Evolutionary conservation across 2,329 filamentous ascomycete species (phyloP).

Genomic region (Alternaria novae-zelandiae): DNA sequence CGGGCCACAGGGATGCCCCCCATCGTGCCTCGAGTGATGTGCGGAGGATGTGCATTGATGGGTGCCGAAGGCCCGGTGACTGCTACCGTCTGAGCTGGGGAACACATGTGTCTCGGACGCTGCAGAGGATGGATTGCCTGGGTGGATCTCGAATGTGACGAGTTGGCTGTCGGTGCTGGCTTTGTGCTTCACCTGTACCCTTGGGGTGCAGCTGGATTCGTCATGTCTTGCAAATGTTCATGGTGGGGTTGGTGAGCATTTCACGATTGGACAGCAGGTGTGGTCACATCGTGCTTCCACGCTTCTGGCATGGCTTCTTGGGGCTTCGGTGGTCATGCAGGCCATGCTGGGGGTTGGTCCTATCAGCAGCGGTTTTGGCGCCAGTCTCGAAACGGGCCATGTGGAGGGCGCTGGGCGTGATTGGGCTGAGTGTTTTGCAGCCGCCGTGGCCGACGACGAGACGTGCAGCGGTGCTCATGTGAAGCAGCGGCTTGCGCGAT

Average conservation of each 20-base stretch:
- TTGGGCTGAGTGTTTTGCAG: constrained; percentile 42
- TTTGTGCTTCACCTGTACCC: background rate
- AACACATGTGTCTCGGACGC: constrained; percentile 8
- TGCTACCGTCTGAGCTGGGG: background rate
- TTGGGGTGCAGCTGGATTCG: constrained; percentile 18
- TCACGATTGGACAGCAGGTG: constrained; percentile 25
- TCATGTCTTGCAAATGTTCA: constrained; percentile 31
- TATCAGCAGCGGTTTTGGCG: constrained; percentile 24
- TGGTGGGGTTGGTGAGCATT: constrained; percentile 23
- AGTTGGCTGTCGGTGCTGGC: background rate
- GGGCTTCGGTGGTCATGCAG: constrained; percentile 4
- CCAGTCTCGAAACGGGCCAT: constrained; percentile 27
- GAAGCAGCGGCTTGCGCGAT: constrained; percentile 30
- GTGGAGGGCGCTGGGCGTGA: constrained; percentile 22
- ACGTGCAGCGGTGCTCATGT: constrained; percentile 25
- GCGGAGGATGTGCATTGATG: constrained; percentile 17
- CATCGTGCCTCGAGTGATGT: background rate
- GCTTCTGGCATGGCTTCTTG: background rate
- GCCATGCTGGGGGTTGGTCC: constrained; percentile 13
- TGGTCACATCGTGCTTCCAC: constrained; percentile 18
- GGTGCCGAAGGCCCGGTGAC: constrained; percentile 7
- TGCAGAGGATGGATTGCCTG: background rate
- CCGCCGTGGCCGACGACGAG: constrained; percentile 27
- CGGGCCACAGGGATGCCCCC: constrained; percentile 5
- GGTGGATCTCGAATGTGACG: constrained; percentile 6